These are phyloP conservation scores for Ophiostoma novo-ulmi DNA, from an alignment of 2,329 filamentous ascomycete genomes.

Conservation along the genomic window DNA sequence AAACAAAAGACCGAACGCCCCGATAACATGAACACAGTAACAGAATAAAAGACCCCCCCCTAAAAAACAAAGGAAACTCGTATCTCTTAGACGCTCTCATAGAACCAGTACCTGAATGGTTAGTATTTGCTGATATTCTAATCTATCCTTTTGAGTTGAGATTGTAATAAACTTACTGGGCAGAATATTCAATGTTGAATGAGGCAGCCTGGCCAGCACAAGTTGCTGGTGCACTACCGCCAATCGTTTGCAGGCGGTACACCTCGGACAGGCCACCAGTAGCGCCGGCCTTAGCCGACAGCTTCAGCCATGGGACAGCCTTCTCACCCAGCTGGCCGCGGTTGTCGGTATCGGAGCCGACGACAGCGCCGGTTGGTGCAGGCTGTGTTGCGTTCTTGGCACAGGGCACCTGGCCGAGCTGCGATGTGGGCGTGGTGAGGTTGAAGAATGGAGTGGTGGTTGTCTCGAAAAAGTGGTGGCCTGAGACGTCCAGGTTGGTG, in stretches of 20 bases:
- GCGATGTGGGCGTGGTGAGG: conserved; percentile 53
- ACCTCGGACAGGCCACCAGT: conserved; percentile 65
- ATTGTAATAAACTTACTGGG: conserved; percentile 60
- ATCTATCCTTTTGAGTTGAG: neutral
- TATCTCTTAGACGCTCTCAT: conserved; percentile 24
- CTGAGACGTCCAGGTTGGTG: conserved; percentile 59
- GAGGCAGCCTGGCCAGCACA: conserved; percentile 59
- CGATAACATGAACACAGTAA: neutral
- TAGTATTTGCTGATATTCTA: neutral
- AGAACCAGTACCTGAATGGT: conserved; percentile 39
- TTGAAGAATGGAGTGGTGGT: conserved; percentile 73
- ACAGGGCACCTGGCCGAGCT: conserved; percentile 58
- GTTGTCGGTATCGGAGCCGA: conserved; percentile 41
- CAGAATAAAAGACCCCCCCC: neutral
- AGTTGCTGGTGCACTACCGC: conserved; percentile 67
- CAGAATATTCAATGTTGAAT: conserved; percentile 75
- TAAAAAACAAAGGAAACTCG: neutral
- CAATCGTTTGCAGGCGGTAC: conserved; percentile 79
- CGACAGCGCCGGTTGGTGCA: conserved; percentile 57
- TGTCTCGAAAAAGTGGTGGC: conserved; percentile 72
- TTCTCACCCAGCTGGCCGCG: conserved; percentile 57
- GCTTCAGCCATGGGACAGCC: conserved; percentile 76
- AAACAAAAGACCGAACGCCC: neutral
- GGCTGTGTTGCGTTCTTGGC: conserved; percentile 55
- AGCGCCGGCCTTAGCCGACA: conserved; percentile 52